These are phyloP conservation scores for Zalerion maritima DNA, from an alignment of 495 filamentous ascomycete genomes.

Conservation along the genomic window DNA sequence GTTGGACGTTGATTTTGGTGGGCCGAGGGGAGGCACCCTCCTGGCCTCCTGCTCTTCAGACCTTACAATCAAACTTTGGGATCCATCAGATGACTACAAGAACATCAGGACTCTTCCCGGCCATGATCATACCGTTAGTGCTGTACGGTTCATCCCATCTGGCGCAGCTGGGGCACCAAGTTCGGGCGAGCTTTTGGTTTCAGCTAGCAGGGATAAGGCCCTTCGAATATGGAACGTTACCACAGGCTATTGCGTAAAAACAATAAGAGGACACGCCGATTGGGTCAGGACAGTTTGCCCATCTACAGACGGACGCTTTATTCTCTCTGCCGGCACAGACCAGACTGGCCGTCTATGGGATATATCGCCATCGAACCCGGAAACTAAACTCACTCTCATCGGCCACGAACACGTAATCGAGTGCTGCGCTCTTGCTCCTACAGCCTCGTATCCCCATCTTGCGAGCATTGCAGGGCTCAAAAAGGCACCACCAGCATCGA, in stretches of 20 bases:
- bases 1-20: conserved; percentile 81
- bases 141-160: conserved; percentile 77
- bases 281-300: conserved; percentile 83
- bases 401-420: conserved; percentile 86
- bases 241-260: conserved; percentile 84
- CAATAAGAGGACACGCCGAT: conserved; percentile 63
- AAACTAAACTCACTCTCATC: conserved; percentile 65
- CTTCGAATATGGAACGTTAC: conserved; percentile 85
- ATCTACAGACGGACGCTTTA: conserved; percentile 67
- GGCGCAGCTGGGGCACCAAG: conserved; percentile 49
- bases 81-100: conserved; percentile 86
- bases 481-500: conserved; percentile 59
- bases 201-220: conserved; percentile 68
- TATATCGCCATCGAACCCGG: conserved; percentile 47
- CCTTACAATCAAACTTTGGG: conserved; percentile 92
- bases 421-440: conserved; percentile 79
- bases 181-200: conserved; percentile 65
- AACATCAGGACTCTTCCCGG: conserved; percentile 87
- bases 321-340: conserved; percentile 73
- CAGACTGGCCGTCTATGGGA: conserved; percentile 78
- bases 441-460: conserved; percentile 60
- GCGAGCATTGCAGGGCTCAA: conserved; percentile 71
- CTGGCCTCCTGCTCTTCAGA: conserved; percentile 85
- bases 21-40: conserved; percentile 69
- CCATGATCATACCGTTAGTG: conserved; percentile 83